Base-by-base conservation (phyloP, 1,139 yeast genomes). In the Debaryomyces udenii region DNA sequence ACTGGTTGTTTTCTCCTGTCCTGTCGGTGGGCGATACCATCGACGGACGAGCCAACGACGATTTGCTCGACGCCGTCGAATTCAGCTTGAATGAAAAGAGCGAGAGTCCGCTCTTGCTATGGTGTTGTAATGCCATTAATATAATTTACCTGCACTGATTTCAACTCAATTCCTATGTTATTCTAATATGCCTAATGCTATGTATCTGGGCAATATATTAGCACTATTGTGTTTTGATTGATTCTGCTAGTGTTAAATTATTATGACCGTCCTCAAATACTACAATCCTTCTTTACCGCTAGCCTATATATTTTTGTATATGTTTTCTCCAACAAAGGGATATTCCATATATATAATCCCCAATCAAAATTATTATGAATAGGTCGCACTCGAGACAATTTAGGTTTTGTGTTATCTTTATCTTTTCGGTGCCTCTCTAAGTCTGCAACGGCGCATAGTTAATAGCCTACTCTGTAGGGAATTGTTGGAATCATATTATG, bases 1-100 rank as follows among this genome's bases (percentile, higher is more conserved):
- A 40, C 36, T 48, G 51, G 10, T 37, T 35, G 30, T 41, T 41
- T 11, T 26, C 38, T 17, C 17, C 17, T 28, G 24, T 11, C 10
- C 30, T 10, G 23, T 35, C 27, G 18, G 35, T 35, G 4, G 46
- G 43, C 16, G 44, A 38, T 18, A 40, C 30, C 13, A 17, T 20
- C 10, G 6, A n/a, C 14, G 23, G 34, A 35, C 31, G 30, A 6
- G 14, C 28, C 31, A 26, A 15, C 16, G 31, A 34, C 22, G 37
- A 24, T 17, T 22, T 37, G n/a, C 35, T 30, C 29, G 39, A 31
- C 35, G 30, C 35, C 29, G 24, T 31, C n/a, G 33, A 30, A n/a
- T 22, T 34, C 34, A 24, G 35, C 30, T 31, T 31, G 30, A 37
- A 37, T 10, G 39, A 30, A 30, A 37, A 37, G 11, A 30, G 39